Evolutionary conservation across 352 stramenopile genomes (phyloP), one percentile per base, ranked within the genome.

Genomic region (Pythium dissimile): DNA sequence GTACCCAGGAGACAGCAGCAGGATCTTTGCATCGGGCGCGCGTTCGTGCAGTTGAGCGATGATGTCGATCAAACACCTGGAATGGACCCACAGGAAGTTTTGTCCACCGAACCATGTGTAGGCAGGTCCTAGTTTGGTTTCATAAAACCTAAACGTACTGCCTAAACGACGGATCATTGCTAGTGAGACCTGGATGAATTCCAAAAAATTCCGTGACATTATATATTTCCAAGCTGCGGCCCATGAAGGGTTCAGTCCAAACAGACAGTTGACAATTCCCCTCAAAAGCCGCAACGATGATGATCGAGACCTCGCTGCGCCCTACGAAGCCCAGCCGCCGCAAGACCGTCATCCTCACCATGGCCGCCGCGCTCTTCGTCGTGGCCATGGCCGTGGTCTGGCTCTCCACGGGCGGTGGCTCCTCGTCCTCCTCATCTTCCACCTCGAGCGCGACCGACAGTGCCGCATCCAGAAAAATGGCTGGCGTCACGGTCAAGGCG

Each of bases 1-100:
- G 16, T 55, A 55, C 2, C 48, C 23, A 9, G 48, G 48, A 32
- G 48, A 55, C 15, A 55, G 34, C 20, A 55, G 24, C 18, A 54
- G 30, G 13, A 54, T 26, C 32, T 54, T 37, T 1, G 47, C 10
- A 8, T 54, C 47, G 11, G 51, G 51, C 15, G 51, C n/a, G 18
- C 18, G 16, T 18, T 23, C 20, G 20, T 30, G 51, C 9, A 59
- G 7, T 23, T 54, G 32, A 15, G 39, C 37, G 18, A 62, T 41
- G 20, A 62, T 62, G n/a, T 27, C 28, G 7, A 35, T n/a, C n/a
- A n/a, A n/a, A n/a, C n/a, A n/a, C n/a, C n/a, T n/a, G n/a, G n/a
- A n/a, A n/a, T n/a, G n/a, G n/a, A n/a, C n/a, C n/a, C n/a, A n/a
- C n/a, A n/a, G n/a, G n/a, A n/a, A n/a, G n/a, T n/a, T n/a, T n/a